Base-by-base conservation (phyloP, 176 grass and related monocot genomes). In the Paspalum vaginatum region DNA sequence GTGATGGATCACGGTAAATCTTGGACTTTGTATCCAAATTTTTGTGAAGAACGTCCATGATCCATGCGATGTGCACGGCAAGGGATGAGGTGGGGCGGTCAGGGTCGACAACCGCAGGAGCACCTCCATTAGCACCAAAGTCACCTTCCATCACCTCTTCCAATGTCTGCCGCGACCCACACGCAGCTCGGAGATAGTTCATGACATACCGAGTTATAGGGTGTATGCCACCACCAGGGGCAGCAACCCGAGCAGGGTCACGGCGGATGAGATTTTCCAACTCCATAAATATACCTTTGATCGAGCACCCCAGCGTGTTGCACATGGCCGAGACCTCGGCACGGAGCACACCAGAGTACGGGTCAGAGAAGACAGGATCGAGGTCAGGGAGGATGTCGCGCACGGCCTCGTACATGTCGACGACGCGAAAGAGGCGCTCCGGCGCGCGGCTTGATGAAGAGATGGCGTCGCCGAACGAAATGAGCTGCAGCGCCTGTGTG, bases 91-190 rank as follows among this genome's bases (percentile, higher is more conserved):
- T 91, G 25, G 92, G 90, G 44, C 90, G 92, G 53, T 95, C 92
- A 82, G 90, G 88, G 56, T 98, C 88, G 13, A 90, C 85, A 2
- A 88, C 63, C 32, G 60, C 59, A 72, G 84, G 58, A 3, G 74
- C 59, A 45, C 79, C 63, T 62, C 79, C n/a, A 16, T 64, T 90
- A 72, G 74, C 86, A 41, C 71, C 84, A 6, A 81, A 75, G 41
- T 94, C 92, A 37, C 89, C 95, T 86, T 94, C 88, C 95, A 98
- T 98, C 21, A 95, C 90, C 78, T 95, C 90, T 84, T 98, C 92
- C 50, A 93, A 70, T 11, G 92, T 95, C 84, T 92, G 92, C 2
- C 92, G 65, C 6, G 92, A 98, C 6, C 82, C 92, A 47, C 92
- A 98, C 3, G 90, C 92, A 20, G 92, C 92, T 49, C 95, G 92